These are phyloP conservation scores for Phyllosticta citriasiana DNA, from an alignment of 2,329 filamentous ascomycete species.

Conservation along the genomic window DNA sequence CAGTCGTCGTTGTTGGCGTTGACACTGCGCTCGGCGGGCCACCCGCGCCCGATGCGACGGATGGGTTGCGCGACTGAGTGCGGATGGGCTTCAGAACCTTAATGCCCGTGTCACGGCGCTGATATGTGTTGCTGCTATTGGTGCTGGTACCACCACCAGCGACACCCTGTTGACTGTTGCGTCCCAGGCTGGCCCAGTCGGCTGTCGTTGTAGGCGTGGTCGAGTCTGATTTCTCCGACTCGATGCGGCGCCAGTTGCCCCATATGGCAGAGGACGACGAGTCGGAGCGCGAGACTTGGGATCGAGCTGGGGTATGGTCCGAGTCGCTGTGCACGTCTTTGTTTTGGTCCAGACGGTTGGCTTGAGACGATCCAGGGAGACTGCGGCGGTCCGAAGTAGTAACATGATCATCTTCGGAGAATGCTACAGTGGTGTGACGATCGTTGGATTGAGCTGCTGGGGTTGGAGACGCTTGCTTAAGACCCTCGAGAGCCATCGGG, in stretches of 20 bases:
- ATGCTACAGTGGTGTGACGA: constrained; percentile 6
- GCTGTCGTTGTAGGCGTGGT: constrained; percentile 22
- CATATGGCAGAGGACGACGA: constrained; percentile 34
- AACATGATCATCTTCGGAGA: constrained; percentile 1
- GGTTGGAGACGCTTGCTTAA: constrained; percentile 2
- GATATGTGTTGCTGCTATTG: constrained; percentile 50
- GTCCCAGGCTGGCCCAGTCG: constrained; percentile 40
- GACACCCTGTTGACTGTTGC: not conserved
- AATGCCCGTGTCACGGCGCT: constrained; percentile 65
- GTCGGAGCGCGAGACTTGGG: constrained; percentile 15
- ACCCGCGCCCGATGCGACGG: constrained; percentile 12
- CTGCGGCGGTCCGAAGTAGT: not conserved
- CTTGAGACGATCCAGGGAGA: not conserved
- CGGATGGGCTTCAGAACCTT: constrained; percentile 80
- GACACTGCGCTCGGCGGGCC: constrained; percentile 22
- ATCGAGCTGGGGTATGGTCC: not conserved
- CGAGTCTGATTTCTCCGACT: constrained; percentile 1
- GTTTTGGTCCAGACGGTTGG: not conserved
- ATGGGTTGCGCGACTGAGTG: constrained; percentile 42
- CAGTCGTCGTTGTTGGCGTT: constrained; percentile 16
- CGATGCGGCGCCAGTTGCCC: constrained; percentile 36
- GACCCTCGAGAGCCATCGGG: not conserved
- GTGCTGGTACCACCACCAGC: constrained; percentile 33
- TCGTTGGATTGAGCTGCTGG: not conserved
- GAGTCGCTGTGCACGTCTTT: not conserved